A percentile compares a stretch with the other conserved stretches of the same genome.
Evolutionary conservation across 2,329 filamentous ascomycete genomes (phyloP).

Genomic region (Fusarium sp.): DNA sequence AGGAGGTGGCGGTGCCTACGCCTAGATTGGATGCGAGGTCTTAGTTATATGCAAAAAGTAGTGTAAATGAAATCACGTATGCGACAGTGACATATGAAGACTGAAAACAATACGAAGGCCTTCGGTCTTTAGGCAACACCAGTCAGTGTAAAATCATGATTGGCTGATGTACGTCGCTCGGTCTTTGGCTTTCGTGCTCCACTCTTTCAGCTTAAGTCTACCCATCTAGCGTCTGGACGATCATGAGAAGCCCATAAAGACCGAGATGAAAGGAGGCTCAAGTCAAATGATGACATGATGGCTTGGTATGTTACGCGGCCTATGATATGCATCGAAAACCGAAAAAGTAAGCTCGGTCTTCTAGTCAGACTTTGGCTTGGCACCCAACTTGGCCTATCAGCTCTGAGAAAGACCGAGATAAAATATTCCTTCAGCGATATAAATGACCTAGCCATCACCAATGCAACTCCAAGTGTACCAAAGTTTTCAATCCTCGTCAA

Average conservation of each 20-base stretch:
- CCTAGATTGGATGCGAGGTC: neutral
- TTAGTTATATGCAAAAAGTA: accelerated
- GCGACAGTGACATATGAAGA: no score
- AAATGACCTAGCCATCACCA: accelerated
- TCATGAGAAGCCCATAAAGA: neutral
- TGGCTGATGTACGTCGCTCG: neutral
- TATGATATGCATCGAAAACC: accelerated
- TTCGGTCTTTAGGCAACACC: neutral
- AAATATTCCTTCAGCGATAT: neutral
- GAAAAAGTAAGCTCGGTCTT: neutral
- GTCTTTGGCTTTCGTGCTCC: neutral
- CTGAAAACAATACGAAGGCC: neutral
- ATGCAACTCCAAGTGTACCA: neutral
- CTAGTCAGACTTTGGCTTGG: neutral
- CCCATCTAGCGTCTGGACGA: no score
- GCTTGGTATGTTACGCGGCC: no score
- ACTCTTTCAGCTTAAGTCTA: no score
- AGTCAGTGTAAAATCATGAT: neutral
- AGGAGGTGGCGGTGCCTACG: neutral
- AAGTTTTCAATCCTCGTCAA: no score
- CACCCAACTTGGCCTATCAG: neutral
- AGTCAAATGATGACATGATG: no score
- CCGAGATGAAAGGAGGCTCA: no score
- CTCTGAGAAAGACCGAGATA: neutral
- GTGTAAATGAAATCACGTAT: no score